phyloP scores from a whole-genome alignment of 805 yeast species.

The Metschnikowia kofuensis region DNA sequence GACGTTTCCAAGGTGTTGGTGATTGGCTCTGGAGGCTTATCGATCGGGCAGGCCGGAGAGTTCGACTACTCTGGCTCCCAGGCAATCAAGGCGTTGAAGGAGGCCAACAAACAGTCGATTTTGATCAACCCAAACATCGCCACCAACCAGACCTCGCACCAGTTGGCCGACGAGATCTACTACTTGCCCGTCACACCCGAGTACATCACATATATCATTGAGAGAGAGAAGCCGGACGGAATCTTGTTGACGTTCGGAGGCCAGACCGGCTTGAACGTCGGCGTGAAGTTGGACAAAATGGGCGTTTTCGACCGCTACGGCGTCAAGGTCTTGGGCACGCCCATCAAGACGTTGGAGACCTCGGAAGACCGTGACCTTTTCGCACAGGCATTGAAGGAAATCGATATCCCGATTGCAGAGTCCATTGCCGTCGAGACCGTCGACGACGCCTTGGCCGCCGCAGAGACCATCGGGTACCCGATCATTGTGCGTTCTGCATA shows the following conservation, averaged over 20 bases:
- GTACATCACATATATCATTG: conserved; percentile 90
- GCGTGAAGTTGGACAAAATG: conserved; percentile 91
- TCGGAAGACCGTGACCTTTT: conserved; percentile 97
- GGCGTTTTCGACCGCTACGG: conserved; percentile 89
- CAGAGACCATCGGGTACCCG: conserved; percentile 85
- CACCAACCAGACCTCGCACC: conserved; percentile 93
- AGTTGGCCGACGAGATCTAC: conserved; percentile 92
- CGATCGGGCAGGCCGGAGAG: conserved; percentile 98
- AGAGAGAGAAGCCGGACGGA: conserved; percentile 95
- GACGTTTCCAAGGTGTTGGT: conserved; percentile 86
- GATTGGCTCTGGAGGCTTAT: conserved; percentile 95
- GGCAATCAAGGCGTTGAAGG: conserved; percentile 93
- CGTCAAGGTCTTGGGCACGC: conserved; percentile 96
- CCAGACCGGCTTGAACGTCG: conserved; percentile 95
- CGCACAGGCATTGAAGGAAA: conserved; percentile 92
- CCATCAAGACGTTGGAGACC: conserved; percentile 91
- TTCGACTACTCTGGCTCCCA: conserved; percentile 97
- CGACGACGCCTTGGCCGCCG: conserved; percentile 92
- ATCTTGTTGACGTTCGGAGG: conserved; percentile 97
- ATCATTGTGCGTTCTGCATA: conserved; percentile 96
- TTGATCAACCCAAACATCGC: conserved; percentile 95
- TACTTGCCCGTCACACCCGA: conserved; percentile 96
- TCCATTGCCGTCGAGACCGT: conserved; percentile 93
- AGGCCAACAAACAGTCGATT: conserved; percentile 81
- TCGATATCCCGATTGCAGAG: conserved; percentile 93